Percentiles rank a stretch among this genome's conserved stretches.
Evolutionary conservation across 495 filamentous ascomycete species (phyloP).

Genomic region (Saxophila tyrrhenica): DNA sequence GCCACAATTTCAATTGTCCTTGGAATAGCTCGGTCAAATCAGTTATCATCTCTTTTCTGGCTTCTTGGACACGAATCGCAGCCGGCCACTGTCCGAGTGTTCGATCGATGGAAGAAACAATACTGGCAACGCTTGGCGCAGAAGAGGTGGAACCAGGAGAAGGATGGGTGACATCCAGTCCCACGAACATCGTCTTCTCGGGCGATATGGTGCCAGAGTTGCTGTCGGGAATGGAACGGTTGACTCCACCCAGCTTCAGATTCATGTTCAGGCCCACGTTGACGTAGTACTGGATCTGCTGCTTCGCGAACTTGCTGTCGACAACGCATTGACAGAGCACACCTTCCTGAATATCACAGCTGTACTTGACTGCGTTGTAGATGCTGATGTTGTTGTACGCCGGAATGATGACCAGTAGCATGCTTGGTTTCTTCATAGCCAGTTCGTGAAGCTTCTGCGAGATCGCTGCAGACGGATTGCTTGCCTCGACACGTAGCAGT

Average conservation of each 20-base stretch:
- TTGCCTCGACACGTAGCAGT: neutral
- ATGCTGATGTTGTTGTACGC: conserved; percentile 31
- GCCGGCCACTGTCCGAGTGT: conserved; percentile 60
- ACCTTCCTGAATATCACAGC: conserved; percentile 51
- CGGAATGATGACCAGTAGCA: conserved; percentile 51
- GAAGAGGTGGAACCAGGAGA: conserved; percentile 49
- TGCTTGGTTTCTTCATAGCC: conserved; percentile 6
- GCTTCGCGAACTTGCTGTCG: conserved; percentile 37
- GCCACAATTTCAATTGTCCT: conserved; percentile 50
- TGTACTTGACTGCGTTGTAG: conserved; percentile 56
- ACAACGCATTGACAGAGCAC: conserved; percentile 52
- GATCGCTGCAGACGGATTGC: neutral
- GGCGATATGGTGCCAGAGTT: conserved; percentile 36
- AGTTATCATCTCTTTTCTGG: conserved; percentile 46
- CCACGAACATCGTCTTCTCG: conserved; percentile 65
- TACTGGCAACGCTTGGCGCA: conserved; percentile 58
- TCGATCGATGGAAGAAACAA: conserved; percentile 58
- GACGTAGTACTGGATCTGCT: conserved; percentile 33
- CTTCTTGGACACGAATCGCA: conserved; percentile 42
- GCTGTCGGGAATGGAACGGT: conserved; percentile 49
- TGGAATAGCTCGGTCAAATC: conserved; percentile 27
- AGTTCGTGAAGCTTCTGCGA: conserved; percentile 10
- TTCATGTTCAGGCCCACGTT: conserved; percentile 75
- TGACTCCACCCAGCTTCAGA: conserved; percentile 68
- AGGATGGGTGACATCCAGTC: conserved; percentile 80